Percentiles rank a stretch among this genome's conserved stretches.
These are phyloP conservation scores for Chaetoceros tenuissimus DNA, from an alignment of 108 stramenopile genomes.

Conservation along the genomic window DNA sequence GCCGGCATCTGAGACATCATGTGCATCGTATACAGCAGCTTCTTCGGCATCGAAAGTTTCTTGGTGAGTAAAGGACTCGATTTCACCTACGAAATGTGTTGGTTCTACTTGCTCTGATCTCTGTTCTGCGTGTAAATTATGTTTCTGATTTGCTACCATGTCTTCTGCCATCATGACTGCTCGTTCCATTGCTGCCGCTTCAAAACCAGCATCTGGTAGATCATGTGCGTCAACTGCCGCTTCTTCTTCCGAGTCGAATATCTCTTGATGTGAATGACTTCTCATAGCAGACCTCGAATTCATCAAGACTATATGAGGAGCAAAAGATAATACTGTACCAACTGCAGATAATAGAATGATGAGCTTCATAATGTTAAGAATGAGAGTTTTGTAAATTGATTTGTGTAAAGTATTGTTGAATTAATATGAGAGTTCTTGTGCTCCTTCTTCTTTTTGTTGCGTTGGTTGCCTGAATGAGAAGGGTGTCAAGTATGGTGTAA, in stretches of 20 bases:
- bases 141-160: slow-evolving; percentile 5
- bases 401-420: too few relatives aligned
- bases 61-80: slow-evolving; percentile 4
- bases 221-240: slow-evolving; percentile 20
- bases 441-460: too few relatives aligned
- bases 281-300: too few relatives aligned
- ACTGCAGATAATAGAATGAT: too few relatives aligned
- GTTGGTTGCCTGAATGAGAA: too few relatives aligned
- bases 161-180: slow-evolving; percentile 12
- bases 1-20: slow-evolving; percentile 24
- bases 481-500: too few relatives aligned
- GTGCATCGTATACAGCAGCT: slow-evolving; percentile 22
- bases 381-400: too few relatives aligned
- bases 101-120: slow-evolving; percentile 2
- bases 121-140: neutral
- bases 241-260: slow-evolving; percentile 3
- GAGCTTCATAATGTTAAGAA: slow-evolving; percentile 29
- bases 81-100: neutral
- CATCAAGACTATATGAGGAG: too few relatives aligned
- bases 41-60: slow-evolving; percentile 26
- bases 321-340: too few relatives aligned
- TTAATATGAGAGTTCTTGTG: too few relatives aligned
- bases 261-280: too few relatives aligned
- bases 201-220: slow-evolving; percentile 10
- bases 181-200: slow-evolving; percentile 10